phyloP scores from a whole-genome alignment of 192 early-diverging fungal genomes.

The Chytriomyces confervae region DNA sequence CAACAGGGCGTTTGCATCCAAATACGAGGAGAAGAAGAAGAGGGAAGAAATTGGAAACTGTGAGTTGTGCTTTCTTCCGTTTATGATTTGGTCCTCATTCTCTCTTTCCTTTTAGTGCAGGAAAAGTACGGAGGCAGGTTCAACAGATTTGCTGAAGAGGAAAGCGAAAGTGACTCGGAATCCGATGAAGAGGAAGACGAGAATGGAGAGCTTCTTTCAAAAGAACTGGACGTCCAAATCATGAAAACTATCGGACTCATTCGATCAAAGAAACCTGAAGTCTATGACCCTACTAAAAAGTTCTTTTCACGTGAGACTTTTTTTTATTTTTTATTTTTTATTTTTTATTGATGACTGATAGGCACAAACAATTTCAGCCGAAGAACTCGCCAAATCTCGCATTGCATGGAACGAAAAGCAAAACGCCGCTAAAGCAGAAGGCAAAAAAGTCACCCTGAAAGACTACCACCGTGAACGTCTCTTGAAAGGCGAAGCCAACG shows the following conservation, averaged over 20 bases:
- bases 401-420: constrained; percentile 72
- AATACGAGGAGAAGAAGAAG: constrained; percentile 70
- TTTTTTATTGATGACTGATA: background rate
- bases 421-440: constrained; percentile 51
- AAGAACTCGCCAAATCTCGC: constrained; percentile 65
- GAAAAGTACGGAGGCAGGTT: constrained; percentile 64
- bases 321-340: background rate
- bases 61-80: constrained; percentile 42
- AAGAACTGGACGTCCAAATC: constrained; percentile 90
- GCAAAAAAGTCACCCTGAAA: constrained; percentile 78
- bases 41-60: constrained; percentile 68
- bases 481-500: constrained; percentile 50
- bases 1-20: constrained; percentile 62
- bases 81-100: background rate
- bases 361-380: constrained; percentile 39
- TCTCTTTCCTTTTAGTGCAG: constrained; percentile 52
- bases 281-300: constrained; percentile 76
- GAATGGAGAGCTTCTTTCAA: constrained; percentile 73
- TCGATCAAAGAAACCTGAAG: constrained; percentile 72
- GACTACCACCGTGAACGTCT: constrained; percentile 86
- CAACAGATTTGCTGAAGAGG: constrained; percentile 37
- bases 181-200: constrained; percentile 71
- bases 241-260: constrained; percentile 89
- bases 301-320: constrained; percentile 68
- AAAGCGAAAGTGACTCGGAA: constrained; percentile 61